A percentile compares a stretch with the other conserved stretches of the same genome.
Evolutionary conservation across 1,139 yeast species (phyloP).

Genomic region (Yamadazyma friedrichii): DNA sequence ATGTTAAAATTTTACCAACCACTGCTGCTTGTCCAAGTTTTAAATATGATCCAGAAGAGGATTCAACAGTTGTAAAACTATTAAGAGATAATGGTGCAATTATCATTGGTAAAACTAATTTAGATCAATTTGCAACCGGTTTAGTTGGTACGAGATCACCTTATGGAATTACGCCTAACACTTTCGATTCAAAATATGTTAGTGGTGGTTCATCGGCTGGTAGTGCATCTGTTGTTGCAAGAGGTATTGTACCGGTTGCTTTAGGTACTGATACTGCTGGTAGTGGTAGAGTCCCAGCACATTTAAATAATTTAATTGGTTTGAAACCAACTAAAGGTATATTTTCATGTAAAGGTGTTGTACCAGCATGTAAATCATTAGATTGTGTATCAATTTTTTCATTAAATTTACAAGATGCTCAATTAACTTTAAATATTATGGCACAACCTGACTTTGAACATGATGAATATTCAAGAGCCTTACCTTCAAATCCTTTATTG

Average conservation of each 20-base stretch:
- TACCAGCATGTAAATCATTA: slow-evolving; percentile 94
- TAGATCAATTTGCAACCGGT: slow-evolving; percentile 97
- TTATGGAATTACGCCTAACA: slow-evolving; percentile 81
- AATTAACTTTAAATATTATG: slow-evolving; percentile 64
- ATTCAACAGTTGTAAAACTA: slow-evolving; percentile 69
- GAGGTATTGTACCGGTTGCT: slow-evolving; percentile 85
- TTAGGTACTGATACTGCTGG: slow-evolving; percentile 99
- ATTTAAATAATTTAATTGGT: slow-evolving; percentile 85
- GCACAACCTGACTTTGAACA: slow-evolving; percentile 68
- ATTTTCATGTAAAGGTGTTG: slow-evolving; percentile 82
- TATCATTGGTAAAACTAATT: slow-evolving; percentile 85
- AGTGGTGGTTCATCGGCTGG: slow-evolving; percentile 97
- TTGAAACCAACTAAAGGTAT: slow-evolving; percentile 90
- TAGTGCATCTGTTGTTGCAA: slow-evolving; percentile 85
- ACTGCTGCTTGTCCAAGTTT: slow-evolving; percentile 95
- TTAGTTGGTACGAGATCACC: slow-evolving; percentile 94
- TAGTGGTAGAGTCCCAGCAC: slow-evolving; percentile 97
- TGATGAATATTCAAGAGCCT: slow-evolving; percentile 76
- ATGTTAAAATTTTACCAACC: slow-evolving; percentile 75
- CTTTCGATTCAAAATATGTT: slow-evolving; percentile 73
- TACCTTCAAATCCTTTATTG: slow-evolving; percentile 65
- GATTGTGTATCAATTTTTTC: slow-evolving; percentile 91
- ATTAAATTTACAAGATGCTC: slow-evolving; percentile 78
- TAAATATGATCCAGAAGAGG: slow-evolving; percentile 62
- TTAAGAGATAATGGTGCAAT: slow-evolving; percentile 86